Evolutionary conservation across 257 asterid genomes (phyloP).

Genomic region (Nicotiana noctiflora): DNA sequence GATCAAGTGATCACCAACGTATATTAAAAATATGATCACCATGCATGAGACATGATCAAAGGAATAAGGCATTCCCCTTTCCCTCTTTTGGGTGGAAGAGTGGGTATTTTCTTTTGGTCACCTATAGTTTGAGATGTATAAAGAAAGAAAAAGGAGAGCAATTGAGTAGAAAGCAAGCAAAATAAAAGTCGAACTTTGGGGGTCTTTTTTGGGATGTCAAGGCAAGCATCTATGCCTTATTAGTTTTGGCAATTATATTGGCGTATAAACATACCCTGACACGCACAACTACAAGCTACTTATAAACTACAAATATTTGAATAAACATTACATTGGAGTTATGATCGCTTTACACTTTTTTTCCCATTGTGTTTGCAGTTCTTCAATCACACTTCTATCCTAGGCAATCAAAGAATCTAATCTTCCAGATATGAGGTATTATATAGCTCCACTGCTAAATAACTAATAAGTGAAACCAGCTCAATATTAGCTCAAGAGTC

Average conservation of each 20-base stretch:
- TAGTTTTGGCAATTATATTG: neutral
- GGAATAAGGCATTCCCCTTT: neutral
- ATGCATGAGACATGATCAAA: neutral
- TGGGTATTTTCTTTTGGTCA: neutral
- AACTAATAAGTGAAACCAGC: neutral
- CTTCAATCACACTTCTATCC: conserved; percentile 46
- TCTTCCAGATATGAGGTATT: conserved; percentile 10
- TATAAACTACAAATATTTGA: conserved; percentile 12
- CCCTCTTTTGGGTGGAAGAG: neutral
- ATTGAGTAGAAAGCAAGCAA: conserved; percentile 92
- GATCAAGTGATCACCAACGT: neutral
- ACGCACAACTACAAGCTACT: conserved; percentile 5
- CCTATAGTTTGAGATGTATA: neutral
- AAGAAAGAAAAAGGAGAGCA: neutral
- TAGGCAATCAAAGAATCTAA: conserved; percentile 38
- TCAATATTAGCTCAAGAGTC: neutral
- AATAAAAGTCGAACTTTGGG: conserved; percentile 17
- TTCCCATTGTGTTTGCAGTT: conserved; percentile 27
- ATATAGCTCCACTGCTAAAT: neutral
- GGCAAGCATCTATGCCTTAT: conserved; percentile 70
- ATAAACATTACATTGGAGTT: neutral
- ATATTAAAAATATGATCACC: neutral
- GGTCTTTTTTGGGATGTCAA: conserved; percentile 37
- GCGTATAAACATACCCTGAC: neutral
- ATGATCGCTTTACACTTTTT: neutral